Percentiles rank a stretch among this genome's conserved stretches.
phyloP scores from a whole-genome alignment of 352 stramenopile species.

The Pythium scleroteichum region DNA sequence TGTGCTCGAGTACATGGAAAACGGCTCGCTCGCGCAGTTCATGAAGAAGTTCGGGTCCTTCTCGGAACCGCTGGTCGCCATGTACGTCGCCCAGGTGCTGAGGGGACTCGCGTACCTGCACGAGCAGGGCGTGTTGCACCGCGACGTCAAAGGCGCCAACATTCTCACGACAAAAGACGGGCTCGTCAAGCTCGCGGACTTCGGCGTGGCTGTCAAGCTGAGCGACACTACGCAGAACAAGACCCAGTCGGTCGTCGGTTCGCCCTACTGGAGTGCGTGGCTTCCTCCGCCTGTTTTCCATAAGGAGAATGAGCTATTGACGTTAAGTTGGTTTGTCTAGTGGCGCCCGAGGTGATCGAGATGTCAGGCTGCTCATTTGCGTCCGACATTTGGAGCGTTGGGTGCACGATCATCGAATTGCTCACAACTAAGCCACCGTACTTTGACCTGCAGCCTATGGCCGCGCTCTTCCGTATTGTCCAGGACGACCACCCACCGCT shows the following conservation, averaged over 20 bases:
- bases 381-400: conserved; percentile 95
- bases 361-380: conserved; percentile 92
- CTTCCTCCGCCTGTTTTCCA: neutral
- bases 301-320: neutral
- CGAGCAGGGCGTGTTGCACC: conserved; percentile 90
- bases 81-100: conserved; percentile 93
- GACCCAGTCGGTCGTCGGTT: conserved; percentile 90
- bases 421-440: conserved; percentile 93
- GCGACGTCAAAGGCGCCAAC: conserved; percentile 93
- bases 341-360: conserved; percentile 96
- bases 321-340: conserved; percentile 32
- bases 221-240: conserved; percentile 79
- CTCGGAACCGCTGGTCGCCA: conserved; percentile 89
- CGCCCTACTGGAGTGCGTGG: conserved; percentile 92
- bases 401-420: conserved; percentile 95
- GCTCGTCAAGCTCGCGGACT: conserved; percentile 92
- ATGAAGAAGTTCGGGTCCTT: conserved; percentile 93
- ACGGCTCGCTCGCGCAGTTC: conserved; percentile 91
- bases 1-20: conserved; percentile 94
- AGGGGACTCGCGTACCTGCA: conserved; percentile 90
- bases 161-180: conserved; percentile 93
- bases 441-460: conserved; percentile 91
- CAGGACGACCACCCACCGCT: conserved; percentile 92
- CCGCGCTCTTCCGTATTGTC: conserved; percentile 92
- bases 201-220: conserved; percentile 90